A percentile compares a stretch with the other conserved stretches of the same genome.
These are phyloP conservation scores for Trichoderma asperellum DNA, from an alignment of 2,329 filamentous ascomycete species.

Conservation along the genomic window DNA sequence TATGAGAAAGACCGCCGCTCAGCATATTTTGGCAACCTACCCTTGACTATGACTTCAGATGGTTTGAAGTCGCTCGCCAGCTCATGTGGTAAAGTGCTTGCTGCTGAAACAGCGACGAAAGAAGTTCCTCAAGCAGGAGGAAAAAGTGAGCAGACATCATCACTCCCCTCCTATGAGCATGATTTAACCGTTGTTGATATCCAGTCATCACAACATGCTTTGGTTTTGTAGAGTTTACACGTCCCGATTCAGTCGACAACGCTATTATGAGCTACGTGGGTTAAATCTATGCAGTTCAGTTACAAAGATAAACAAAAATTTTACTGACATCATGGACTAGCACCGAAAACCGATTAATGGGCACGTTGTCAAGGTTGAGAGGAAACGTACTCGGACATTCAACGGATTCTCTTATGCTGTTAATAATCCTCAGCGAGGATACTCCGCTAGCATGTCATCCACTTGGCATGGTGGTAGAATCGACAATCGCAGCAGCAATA, in stretches of 20 bases:
- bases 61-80: conserved; percentile 45
- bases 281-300: conserved; percentile 3
- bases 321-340: conserved; percentile 34
- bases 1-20: conserved; percentile 53
- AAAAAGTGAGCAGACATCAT: conserved; percentile 27
- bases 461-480: conserved; percentile 11
- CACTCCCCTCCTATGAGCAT: neutral
- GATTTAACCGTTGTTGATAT: neutral
- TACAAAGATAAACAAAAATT: neutral
- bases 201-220: conserved; percentile 36
- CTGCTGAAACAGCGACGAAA: conserved; percentile 37
- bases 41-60: conserved; percentile 42
- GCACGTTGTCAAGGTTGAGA: conserved; percentile 44
- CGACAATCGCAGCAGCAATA: neutral
- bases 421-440: neutral
- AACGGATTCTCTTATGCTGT: conserved; percentile 7
- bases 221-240: conserved; percentile 48
- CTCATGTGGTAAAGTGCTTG: conserved; percentile 45
- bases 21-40: conserved; percentile 53
- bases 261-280: conserved; percentile 46
- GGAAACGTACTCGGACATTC: conserved; percentile 39
- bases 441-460: neutral
- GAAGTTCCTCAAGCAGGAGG: conserved; percentile 30
- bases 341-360: conserved; percentile 41
- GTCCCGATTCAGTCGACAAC: conserved; percentile 43